These are phyloP conservation scores for Yamadazyma takamatsuzukensis DNA, from an alignment of 805 yeast species.

Conservation along the genomic window DNA sequence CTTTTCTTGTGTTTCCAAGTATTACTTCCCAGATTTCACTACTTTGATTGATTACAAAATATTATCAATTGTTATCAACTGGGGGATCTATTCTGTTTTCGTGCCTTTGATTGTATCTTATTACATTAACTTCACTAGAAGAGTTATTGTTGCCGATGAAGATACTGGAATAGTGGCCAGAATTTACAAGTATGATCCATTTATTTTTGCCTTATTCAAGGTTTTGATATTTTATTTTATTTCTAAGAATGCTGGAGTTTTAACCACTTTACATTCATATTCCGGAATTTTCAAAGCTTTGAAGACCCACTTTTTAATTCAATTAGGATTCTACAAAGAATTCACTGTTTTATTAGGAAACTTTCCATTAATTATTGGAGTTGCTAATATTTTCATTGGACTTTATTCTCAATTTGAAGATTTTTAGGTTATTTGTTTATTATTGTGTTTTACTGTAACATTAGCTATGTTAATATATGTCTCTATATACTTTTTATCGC, in stretches of 20 bases:
- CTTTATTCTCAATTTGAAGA: constrained; percentile 51
- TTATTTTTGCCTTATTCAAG: constrained; percentile 48
- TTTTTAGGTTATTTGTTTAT: constrained; percentile 18
- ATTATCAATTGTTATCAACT: constrained; percentile 30
- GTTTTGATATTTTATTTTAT: constrained; percentile 39
- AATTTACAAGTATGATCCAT: constrained; percentile 49
- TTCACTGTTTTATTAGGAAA: constrained; percentile 39
- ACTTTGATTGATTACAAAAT: constrained; percentile 26
- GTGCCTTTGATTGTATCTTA: constrained; percentile 45
- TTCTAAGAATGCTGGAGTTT: constrained; percentile 26
- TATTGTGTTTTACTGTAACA: constrained; percentile 11
- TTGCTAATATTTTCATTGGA: constrained; percentile 44
- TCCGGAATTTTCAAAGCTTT: constrained; percentile 24
- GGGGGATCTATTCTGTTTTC: constrained; percentile 39
- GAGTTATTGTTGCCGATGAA: constrained; percentile 23
- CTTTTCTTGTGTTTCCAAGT: constrained; percentile 14
- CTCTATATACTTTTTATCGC: constrained; percentile 36
- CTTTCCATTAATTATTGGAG: constrained; percentile 44
- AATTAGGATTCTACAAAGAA: constrained; percentile 37
- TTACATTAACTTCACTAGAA: constrained; percentile 50
- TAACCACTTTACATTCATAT: constrained; percentile 22
- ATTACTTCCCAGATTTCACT: constrained; percentile 34
- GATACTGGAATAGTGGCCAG: constrained; percentile 32
- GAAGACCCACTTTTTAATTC: constrained; percentile 27
- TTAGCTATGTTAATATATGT: constrained; percentile 8